Evolutionary conservation across 495 filamentous ascomycete species (phyloP).

Genomic region (Pyrenula aspistea): DNA sequence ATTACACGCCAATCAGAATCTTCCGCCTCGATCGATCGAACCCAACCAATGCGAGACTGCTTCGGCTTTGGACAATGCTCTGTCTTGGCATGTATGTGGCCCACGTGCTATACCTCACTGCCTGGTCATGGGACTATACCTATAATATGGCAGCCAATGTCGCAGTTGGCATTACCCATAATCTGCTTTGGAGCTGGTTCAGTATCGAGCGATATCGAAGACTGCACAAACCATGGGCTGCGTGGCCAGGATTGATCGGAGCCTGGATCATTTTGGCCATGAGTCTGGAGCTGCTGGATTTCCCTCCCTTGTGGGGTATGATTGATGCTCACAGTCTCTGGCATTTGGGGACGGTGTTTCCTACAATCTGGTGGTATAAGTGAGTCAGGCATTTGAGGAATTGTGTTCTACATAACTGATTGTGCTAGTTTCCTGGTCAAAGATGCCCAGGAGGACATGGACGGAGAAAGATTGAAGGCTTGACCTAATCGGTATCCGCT

Average conservation of each 20-base stretch:
- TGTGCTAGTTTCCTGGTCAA: slow-evolving; percentile 58
- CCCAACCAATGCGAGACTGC: slow-evolving; percentile 40
- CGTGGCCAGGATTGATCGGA: slow-evolving; percentile 87
- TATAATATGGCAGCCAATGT: slow-evolving; percentile 98
- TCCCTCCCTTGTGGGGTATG: slow-evolving; percentile 70
- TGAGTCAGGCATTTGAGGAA: no score
- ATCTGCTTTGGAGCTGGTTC: slow-evolving; percentile 77
- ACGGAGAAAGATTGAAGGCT: slow-evolving; percentile 36
- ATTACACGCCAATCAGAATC: slow-evolving; percentile 67
- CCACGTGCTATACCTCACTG: slow-evolving; percentile 75
- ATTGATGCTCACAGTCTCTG: slow-evolving; percentile 93
- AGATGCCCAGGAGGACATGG: slow-evolving; percentile 66
- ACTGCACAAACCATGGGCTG: slow-evolving; percentile 60
- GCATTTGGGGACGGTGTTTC: slow-evolving; percentile 86
- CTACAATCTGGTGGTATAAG: slow-evolving; percentile 91
- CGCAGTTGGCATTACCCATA: slow-evolving; percentile 65
- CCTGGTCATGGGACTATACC: slow-evolving; percentile 83
- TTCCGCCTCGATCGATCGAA: slow-evolving; percentile 64
- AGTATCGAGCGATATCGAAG: slow-evolving; percentile 62
- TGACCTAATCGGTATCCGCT: no score
- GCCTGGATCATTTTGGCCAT: slow-evolving; percentile 87
- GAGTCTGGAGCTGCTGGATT: slow-evolving; percentile 91
- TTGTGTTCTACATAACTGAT: slow-evolving; percentile 7
- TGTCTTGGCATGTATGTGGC: slow-evolving; percentile 60
- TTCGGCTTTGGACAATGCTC: slow-evolving; percentile 61